Evolutionary conservation across 2,329 filamentous ascomycete species (phyloP).

Genomic region (Endothia cerciana): DNA sequence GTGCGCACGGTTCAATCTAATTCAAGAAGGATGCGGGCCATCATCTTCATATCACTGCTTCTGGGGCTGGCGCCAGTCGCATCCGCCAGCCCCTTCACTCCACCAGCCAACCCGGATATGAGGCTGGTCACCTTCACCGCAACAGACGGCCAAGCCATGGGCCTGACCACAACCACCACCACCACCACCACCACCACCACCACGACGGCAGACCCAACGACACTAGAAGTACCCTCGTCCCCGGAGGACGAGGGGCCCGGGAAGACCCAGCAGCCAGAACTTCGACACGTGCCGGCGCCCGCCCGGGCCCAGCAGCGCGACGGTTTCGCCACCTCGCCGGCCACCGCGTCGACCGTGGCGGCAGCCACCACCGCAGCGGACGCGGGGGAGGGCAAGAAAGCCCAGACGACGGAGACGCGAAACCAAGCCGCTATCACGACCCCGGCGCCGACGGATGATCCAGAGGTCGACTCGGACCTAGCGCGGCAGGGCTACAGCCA

Average conservation of each 20-base stretch:
- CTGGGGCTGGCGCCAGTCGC: conserved; percentile 18
- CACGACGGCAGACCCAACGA: conserved; percentile 5
- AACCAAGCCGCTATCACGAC: conserved; percentile 25
- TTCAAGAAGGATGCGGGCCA: conserved; percentile 26
- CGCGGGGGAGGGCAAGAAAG: neutral
- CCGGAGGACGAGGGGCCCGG: neutral
- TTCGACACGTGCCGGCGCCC: conserved; percentile 11
- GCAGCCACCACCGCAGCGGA: neutral
- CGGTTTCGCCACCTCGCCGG: conserved; percentile 17
- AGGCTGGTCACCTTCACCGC: conserved; percentile 19
- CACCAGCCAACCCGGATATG: conserved; percentile 13
- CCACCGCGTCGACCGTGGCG: neutral
- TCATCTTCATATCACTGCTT: conserved; percentile 19
- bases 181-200: conserved; percentile 19
- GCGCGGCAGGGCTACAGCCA: conserved; percentile 37
- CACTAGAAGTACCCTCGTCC: neutral
- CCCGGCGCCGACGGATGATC: conserved; percentile 29
- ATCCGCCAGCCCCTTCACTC: conserved; percentile 25
- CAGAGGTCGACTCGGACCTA: conserved; percentile 32
- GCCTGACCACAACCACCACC: conserved; percentile 13
- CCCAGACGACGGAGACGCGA: neutral
- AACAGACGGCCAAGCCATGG: neutral
- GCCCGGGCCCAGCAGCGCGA: conserved; percentile 17
- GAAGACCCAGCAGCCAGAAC: conserved; percentile 8
- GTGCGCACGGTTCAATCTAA: neutral